A percentile compares a stretch with the other conserved stretches of the same genome.
Conservation (phyloP, 177 flowering plant species). For the Vitis hybrid region DNA sequence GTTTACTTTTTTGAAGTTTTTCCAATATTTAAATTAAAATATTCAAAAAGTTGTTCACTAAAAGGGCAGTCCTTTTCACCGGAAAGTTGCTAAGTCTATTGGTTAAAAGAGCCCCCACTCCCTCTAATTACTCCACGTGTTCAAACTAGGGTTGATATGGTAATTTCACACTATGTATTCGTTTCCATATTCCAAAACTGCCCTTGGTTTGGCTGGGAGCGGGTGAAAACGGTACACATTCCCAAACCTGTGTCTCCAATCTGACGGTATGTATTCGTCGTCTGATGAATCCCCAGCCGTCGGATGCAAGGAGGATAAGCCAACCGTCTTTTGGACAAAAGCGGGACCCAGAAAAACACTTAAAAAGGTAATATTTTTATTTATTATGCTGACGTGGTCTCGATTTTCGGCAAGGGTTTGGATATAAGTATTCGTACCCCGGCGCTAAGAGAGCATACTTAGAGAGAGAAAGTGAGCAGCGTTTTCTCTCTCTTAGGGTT, state of each 20-base stretch:
- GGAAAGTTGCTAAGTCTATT: background rate
- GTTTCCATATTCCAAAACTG: background rate
- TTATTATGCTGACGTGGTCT: background rate
- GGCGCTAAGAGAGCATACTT: background rate
- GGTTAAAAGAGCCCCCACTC: background rate
- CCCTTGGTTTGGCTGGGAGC: background rate
- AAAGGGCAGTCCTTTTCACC: background rate
- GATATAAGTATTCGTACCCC: background rate
- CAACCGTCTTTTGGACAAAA: slow-evolving; percentile 6
- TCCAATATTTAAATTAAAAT: background rate
- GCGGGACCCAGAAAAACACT: background rate
- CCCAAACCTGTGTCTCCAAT: background rate
- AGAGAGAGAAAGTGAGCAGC: slow-evolving; percentile 4
- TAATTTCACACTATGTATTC: too few relatives aligned
- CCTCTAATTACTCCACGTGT: background rate
- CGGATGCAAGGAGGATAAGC: background rate
- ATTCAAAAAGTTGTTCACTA: background rate
- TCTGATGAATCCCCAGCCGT: slow-evolving; percentile 3
- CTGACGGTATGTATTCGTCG: background rate
- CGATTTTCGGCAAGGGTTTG: background rate
- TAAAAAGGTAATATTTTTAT: background rate
- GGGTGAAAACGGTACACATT: too few relatives aligned
- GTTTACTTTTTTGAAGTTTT: too few relatives aligned
- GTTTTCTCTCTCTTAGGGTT: background rate
- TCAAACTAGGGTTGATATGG: too few relatives aligned